Evolutionary conservation across 345 rosid genomes (phyloP).

Genomic region (Bretschneidera sinensis): DNA sequence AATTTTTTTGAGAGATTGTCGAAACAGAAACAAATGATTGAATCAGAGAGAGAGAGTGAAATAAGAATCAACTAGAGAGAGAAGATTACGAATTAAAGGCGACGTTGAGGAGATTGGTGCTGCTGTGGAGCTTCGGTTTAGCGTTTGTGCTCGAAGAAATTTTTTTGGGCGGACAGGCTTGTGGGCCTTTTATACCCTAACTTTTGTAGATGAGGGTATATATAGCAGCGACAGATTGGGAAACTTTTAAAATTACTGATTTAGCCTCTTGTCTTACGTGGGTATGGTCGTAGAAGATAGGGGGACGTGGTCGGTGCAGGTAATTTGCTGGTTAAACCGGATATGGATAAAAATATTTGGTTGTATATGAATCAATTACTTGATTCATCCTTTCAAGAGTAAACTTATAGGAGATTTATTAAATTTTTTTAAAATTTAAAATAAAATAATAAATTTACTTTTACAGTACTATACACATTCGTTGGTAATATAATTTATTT

Average conservation of each 20-base stretch:
- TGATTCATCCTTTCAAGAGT: no score
- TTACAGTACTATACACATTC: no score
- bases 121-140: slow-evolving; percentile 13
- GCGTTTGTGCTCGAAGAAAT: slow-evolving; percentile 28
- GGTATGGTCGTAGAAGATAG: no score
- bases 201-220: slow-evolving; percentile 57
- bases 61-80: background rate
- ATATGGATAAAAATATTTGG: no score
- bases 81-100: slow-evolving; percentile 29
- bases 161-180: slow-evolving; percentile 50
- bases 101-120: slow-evolving; percentile 15
- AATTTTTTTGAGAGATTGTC: background rate
- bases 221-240: slow-evolving; percentile 47
- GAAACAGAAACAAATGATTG: slow-evolving; percentile 6
- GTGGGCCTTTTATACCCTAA: slow-evolving; percentile 84
- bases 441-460: no score
- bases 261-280: background rate
- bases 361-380: no score
- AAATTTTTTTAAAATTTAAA: no score
- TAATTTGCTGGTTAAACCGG: no score
- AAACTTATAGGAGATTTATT: no score
- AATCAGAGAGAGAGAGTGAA: slow-evolving; percentile 7
- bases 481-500: no score
- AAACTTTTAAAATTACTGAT: slow-evolving; percentile 8
- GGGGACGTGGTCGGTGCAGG: no score